A percentile compares a stretch with the other conserved stretches of the same genome.
These are phyloP conservation scores for Malus hybrid DNA, from an alignment of 331 rosid genomes.

Conservation along the genomic window DNA sequence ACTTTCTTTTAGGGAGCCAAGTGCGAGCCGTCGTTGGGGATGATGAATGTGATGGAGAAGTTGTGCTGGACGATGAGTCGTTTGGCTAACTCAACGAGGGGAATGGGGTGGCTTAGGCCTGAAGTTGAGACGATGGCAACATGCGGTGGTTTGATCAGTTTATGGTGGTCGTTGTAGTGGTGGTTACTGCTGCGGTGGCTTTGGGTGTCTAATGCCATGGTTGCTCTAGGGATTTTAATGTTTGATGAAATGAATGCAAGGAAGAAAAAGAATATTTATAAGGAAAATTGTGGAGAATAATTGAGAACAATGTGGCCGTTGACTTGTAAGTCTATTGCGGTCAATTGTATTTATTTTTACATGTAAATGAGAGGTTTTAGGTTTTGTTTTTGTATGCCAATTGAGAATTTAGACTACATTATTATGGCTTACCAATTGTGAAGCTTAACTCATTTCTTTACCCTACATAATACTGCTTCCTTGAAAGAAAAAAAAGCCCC, in stretches of 20 bases:
- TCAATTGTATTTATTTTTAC: no score
- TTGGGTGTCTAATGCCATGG: neutral
- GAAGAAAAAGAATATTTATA: neutral
- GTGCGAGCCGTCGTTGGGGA: slow-evolving; percentile 20
- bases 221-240: neutral
- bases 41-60: slow-evolving; percentile 19
- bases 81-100: slow-evolving; percentile 25
- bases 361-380: no score
- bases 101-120: slow-evolving; percentile 25
- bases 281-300: neutral
- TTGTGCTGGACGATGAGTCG: slow-evolving; percentile 15
- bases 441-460: no score
- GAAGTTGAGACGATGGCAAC: slow-evolving; percentile 28
- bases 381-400: no score
- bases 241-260: neutral
- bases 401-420: no score
- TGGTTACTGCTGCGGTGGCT: neutral
- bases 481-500: no score
- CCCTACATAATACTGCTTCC: no score
- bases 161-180: no score
- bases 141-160: neutral
- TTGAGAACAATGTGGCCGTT: no score
- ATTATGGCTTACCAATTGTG: no score
- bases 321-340: no score
- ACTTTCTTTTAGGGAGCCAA: neutral